Evolutionary conservation across 441 rosid genomes (phyloP), one percentile per base, ranked within the genome.

Genomic region (Populus hybrid): DNA sequence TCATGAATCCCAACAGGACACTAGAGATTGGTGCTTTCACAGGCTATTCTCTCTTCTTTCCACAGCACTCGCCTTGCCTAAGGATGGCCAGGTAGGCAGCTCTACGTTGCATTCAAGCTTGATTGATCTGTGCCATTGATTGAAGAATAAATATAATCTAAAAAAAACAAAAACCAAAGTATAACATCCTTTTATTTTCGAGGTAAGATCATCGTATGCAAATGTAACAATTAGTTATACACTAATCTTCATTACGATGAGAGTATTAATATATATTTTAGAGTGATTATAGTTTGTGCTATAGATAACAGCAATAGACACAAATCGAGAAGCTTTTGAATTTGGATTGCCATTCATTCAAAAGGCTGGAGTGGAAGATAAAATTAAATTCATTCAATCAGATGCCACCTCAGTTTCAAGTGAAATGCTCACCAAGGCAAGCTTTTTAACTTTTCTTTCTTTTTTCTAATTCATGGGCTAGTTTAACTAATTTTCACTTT

Each of bases 21-120:
- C 19, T 91, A 61, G 10, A 50, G 57, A 4, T 50, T 50, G 57
- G 57, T 50, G 57, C 0, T 16, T 50, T 50, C 6, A 50, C 57
- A 88, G 57, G 57, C 24, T 89, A 89, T 72, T 91, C 93, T 9
- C 93, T 9, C 89, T 91, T 8, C 83, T 91, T 4, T 34, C 82
- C 21, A 83, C 88, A 0, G 91, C 90, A 7, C 90, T 91, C 14
- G 84, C 89, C 0, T 64, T 90, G 46, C 92, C 93, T 24, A 72
- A 1, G 18, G 57, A 46, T 1, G 6, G 19, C 19, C 57, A 18
- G 75, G 87, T 7, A 76, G 88, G 90, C 79, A 28, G 30, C 30
- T 28, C 30, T 28, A 28, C 30, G 30, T 28, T 28, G 30, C 30
- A 28, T 28, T 28, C 30, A 28, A 28, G 30, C 30, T 28, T 28